Evolutionary conservation across 23 red algal species (phyloP).

Genomic region (Chondrus crispus): DNA sequence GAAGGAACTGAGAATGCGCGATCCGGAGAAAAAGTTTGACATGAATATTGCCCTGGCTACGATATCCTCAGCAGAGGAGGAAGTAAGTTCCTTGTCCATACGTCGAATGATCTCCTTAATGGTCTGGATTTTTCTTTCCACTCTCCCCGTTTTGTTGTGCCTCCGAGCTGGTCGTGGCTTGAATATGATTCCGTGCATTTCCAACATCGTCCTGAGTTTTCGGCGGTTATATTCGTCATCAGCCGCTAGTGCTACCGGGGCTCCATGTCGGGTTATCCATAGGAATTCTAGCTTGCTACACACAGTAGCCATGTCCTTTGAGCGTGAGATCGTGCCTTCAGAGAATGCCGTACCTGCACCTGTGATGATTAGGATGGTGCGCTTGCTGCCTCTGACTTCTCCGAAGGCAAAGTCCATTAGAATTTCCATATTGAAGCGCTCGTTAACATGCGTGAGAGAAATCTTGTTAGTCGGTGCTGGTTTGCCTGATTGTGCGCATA

Average conservation of each 20-base stretch:
- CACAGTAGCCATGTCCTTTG: not conserved
- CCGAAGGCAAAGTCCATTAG: not conserved
- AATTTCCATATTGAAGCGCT: not conserved
- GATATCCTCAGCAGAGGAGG: not conserved
- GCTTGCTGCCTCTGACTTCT: not conserved
- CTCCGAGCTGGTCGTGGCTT: not conserved
- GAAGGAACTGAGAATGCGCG: not conserved
- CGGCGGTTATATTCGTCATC: not conserved
- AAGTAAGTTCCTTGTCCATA: not conserved
- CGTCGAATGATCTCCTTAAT: not conserved
- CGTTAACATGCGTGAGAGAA: not conserved
- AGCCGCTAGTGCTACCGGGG: not conserved
- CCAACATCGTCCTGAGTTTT: not conserved
- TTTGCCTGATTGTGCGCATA: not conserved
- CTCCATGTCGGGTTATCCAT: not conserved
- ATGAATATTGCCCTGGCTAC: not conserved
- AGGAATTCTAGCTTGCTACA: not conserved
- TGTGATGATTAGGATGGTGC: not conserved
- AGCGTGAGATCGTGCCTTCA: not conserved
- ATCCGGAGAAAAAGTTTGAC: not conserved
- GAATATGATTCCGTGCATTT: not conserved
- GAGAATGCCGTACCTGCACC: not conserved
- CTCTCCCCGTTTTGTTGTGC: not conserved
- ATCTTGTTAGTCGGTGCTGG: not conserved
- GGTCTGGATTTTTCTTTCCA: not conserved